Evolutionary conservation across 352 stramenopile species (phyloP).

Genomic region (Globisporangium spinosum): DNA sequence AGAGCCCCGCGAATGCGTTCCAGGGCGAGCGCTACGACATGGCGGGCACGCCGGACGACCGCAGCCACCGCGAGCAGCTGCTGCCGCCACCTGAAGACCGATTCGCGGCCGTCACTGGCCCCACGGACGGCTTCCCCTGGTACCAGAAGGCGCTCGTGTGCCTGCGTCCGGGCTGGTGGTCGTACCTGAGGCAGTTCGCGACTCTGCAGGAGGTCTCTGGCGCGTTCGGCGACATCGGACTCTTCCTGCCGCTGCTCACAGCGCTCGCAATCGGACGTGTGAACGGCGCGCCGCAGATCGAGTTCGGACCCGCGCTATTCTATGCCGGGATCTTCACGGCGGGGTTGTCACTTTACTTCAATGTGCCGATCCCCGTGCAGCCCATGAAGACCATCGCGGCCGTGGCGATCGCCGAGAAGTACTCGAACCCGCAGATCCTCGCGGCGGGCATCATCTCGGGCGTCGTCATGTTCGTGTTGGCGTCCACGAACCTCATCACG

Average conservation of each 20-base stretch:
- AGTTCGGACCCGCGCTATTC: constrained; percentile 89
- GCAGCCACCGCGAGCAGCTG: constrained; percentile 32
- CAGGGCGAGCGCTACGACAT: constrained; percentile 20
- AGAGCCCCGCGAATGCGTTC: constrained; percentile 19
- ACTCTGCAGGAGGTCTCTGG: constrained; percentile 84
- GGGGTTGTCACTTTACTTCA: constrained; percentile 80
- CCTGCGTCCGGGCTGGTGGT: constrained; percentile 45
- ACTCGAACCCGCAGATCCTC: constrained; percentile 72
- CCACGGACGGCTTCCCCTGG: constrained; percentile 40
- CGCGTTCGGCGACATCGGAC: constrained; percentile 91
- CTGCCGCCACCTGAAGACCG: constrained; percentile 19
- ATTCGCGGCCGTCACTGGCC: constrained; percentile 42
- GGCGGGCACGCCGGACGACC: constrained; percentile 4
- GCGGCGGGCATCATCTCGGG: constrained; percentile 87
- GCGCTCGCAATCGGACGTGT: constrained; percentile 80
- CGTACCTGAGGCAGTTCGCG: constrained; percentile 63
- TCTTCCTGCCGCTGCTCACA: constrained; percentile 93
- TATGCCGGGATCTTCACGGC: constrained; percentile 89
- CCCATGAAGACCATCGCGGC: constrained; percentile 94
- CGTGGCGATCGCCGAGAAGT: constrained; percentile 84
- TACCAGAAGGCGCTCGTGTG: constrained; percentile 55
- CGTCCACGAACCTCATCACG: constrained; percentile 88
- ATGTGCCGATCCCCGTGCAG: constrained; percentile 93
- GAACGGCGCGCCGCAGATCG: constrained; percentile 67
- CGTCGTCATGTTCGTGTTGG: constrained; percentile 64